Base-by-base conservation (phyloP, 306 rosid genomes). In the Trichosanthes truncata region DNA sequence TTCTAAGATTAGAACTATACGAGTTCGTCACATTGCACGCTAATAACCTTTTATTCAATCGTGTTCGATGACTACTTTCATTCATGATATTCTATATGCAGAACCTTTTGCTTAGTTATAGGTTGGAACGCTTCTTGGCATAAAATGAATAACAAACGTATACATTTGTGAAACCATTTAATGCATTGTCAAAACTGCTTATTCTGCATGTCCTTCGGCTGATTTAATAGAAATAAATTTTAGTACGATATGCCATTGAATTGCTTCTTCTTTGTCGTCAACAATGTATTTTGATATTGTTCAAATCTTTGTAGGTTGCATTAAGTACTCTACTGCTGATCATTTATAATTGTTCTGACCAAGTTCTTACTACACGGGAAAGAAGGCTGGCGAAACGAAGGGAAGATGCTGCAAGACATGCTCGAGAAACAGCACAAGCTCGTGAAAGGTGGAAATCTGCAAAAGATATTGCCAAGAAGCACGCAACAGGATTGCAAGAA, bases 361-460 rank as follows among this genome's bases (percentile, higher is more conserved):
- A 89, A 81, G 89, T 92, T 75, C 91, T 90, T 53, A 83, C 89
- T 53, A 85, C 90, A 66, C 88, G 97, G 76, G 95, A 90, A 86
- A 90, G 83, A 87, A 87, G 91, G 81, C 82, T 82, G 81, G 94
- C 97, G 10, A 89, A 89, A 71, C 78, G 86, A 9, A 89, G 97
- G 80, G 97, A 92, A 87, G 89, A 88, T 78, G 97, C 97, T 35
- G 95, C 89, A 43, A 92, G 67, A 78, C 93, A 89, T 43, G 93
- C 81, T 52, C 84, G 90, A 80, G 97, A 92, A 87, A 90, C 90
- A 65, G 89, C 80, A 52, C 91, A 87, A 79, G 95, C 95, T 56
- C 88, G 93, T 7, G 92, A 90, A 85, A 88, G 89, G 83, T 92
- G 97, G 97, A 89, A 83, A 85, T 12, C 72, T 68, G 91, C 97